Base-by-base conservation (phyloP, 208 protist species). In the Acanthamoeba quina region DNA sequence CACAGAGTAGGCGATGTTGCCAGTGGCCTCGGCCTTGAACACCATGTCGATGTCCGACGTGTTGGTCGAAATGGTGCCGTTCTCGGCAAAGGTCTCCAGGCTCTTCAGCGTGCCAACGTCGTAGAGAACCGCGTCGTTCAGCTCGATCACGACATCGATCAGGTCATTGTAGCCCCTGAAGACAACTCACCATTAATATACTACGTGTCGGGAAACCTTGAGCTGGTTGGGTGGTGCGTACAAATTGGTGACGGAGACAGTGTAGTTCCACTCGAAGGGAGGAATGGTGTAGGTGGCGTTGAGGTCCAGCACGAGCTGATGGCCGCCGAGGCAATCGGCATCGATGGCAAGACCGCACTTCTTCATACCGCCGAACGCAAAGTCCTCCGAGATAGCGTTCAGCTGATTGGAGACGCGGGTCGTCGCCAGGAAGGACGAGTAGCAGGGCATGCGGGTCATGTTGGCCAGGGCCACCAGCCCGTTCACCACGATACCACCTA, bases 241-340 rank as follows among this genome's bases (percentile, higher is more conserved):
- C n/a, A n/a, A n/a, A n/a, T 74, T 74, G 66, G 66, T 74, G 66
- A 74, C 66, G 0, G 66, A 44, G 34, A 74, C 66, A 29, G 26
- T 74, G 66, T 74, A 74, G 29, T 74, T 41, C 66, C 66, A 74
- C 66, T 74, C 66, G 15, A 74, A 74, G 1, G 66, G 66, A 15
- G 66, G 66, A 34, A 74, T 74, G 29, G 66, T 74, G n/a, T 74
- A 74, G 66, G 66, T 74, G 0, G 66, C 15, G 66, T 74, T 74
- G 66, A 74, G 66, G n/a, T 74, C 66, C 4, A 41, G 66, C 34
- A 74, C 66, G 34, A 26, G 66, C 66, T 74, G 66, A 15, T 29
- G 29, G 0, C 66, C 66, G 0, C 66, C 66, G 15, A 74, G 66
- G 66, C 66, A 74, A n/a, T 74, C 2, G 15, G 66, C 34, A 34